A percentile compares a stretch with the other conserved stretches of the same genome.
Conservation (phyloP, 2,329 filamentous ascomycete genomes). For the Ceratocystis albifundus region DNA sequence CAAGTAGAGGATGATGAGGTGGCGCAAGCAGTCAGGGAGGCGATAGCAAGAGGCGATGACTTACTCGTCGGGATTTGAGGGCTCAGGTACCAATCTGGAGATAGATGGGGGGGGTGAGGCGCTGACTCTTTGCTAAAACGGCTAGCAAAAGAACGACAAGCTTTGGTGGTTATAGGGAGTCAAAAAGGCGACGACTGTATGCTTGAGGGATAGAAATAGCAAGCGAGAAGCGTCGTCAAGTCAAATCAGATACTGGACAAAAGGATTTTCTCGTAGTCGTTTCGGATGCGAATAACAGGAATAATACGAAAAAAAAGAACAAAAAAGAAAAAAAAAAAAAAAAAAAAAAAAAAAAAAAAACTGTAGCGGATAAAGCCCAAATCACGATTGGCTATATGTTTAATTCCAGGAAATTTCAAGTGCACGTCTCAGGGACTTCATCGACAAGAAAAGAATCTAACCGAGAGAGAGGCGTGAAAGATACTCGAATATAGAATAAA, state of each 20-base stretch:
- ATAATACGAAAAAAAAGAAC: neutral
- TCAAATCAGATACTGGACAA: neutral
- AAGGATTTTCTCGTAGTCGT: neutral
- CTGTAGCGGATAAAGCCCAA: slow-evolving; percentile 1
- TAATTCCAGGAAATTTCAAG: neutral
- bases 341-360: neutral
- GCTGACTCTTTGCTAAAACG: neutral
- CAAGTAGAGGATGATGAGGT: neutral
- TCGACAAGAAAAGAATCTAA: neutral
- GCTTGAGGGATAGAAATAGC: neutral
- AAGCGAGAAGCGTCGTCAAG: neutral
- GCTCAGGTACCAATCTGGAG: no score
- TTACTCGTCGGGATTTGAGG: neutral
- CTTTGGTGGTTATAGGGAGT: neutral
- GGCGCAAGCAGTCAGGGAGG: neutral
- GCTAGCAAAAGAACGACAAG: neutral
- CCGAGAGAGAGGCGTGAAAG: neutral
- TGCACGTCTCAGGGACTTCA: slow-evolving; percentile 7
- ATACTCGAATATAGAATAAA: slow-evolving; percentile 9
- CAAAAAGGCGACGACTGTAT: neutral
- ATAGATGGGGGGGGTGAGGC: neutral
- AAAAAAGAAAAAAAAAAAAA: no score
- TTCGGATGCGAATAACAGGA: neutral
- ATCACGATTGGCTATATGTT: neutral
- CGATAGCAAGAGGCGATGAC: neutral